These are phyloP conservation scores for Arachnomyces sp. DNA, from an alignment of 2,329 filamentous ascomycete species.

Conservation along the genomic window DNA sequence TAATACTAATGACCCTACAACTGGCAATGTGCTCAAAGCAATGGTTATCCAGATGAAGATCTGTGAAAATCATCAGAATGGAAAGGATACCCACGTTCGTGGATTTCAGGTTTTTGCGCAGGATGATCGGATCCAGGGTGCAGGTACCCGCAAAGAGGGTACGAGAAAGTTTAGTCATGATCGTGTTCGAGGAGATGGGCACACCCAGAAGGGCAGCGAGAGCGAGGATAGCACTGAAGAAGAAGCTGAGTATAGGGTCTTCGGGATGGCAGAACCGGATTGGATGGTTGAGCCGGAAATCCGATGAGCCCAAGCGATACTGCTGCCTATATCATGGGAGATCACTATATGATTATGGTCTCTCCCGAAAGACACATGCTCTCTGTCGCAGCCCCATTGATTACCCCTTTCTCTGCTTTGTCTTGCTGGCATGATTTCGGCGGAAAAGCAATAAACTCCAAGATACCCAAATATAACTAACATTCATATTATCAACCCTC, in stretches of 20 bases:
- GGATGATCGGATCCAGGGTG: constrained; percentile 31
- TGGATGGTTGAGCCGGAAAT: constrained; percentile 46
- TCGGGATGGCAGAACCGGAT: constrained; percentile 34
- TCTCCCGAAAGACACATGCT: no score
- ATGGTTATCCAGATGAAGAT: constrained; percentile 88
- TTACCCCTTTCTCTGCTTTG: background rate
- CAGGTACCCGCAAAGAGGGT: constrained; percentile 5
- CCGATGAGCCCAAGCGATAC: constrained; percentile 22
- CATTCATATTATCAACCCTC: no score
- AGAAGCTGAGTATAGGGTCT: constrained; percentile 20
- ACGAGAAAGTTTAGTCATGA: constrained; percentile 5
- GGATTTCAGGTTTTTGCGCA: constrained; percentile 76
- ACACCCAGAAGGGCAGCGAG: background rate
- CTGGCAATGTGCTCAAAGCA: constrained; percentile 69
- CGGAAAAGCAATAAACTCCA: background rate
- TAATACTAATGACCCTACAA: constrained; percentile 35
- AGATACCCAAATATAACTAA: no score
- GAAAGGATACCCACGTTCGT: constrained; percentile 95
- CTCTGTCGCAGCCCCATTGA: background rate
- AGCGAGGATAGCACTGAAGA: constrained; percentile 8
- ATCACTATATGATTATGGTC: background rate
- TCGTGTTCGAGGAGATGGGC: constrained; percentile 2
- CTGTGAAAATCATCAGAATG: constrained; percentile 96
- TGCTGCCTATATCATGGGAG: background rate
- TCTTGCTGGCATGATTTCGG: background rate